Evolutionary conservation across 1,139 yeast genomes (phyloP).

Genomic region (Pichia sp.): DNA sequence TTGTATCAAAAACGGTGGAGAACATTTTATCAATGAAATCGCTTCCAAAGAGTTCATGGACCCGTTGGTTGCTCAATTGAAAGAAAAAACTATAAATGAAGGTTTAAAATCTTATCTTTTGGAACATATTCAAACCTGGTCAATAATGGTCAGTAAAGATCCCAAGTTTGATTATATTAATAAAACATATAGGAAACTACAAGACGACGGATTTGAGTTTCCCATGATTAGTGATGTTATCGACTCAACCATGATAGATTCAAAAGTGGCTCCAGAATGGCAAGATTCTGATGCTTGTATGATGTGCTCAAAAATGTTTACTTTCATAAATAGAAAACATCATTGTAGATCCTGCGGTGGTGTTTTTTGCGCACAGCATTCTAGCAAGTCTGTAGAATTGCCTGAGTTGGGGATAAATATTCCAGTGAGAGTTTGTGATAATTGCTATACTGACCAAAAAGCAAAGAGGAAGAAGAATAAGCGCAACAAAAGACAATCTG

Average conservation of each 20-base stretch:
- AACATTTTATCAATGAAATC: slow-evolving; percentile 73
- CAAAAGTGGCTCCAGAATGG: slow-evolving; percentile 98
- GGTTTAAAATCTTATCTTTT: slow-evolving; percentile 60
- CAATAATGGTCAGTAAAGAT: slow-evolving; percentile 66
- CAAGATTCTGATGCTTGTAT: slow-evolving; percentile 92
- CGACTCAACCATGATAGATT: slow-evolving; percentile 62
- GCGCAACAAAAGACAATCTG: slow-evolving; percentile 13
- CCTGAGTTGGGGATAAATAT: slow-evolving; percentile 83
- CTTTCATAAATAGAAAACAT: slow-evolving; percentile 84
- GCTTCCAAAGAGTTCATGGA: slow-evolving; percentile 87
- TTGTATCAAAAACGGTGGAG: slow-evolving; percentile 91
- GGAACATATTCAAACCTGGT: slow-evolving; percentile 72
- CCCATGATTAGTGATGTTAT: slow-evolving; percentile 46
- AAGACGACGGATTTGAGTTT: slow-evolving; percentile 61
- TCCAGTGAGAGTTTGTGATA: slow-evolving; percentile 92
- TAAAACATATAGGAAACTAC: slow-evolving; percentile 55
- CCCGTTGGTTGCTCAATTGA: slow-evolving; percentile 45
- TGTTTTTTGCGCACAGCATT: slow-evolving; percentile 81
- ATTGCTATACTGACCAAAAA: slow-evolving; percentile 52
- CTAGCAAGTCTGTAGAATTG: slow-evolving; percentile 62
- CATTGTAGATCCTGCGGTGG: slow-evolving; percentile 98
- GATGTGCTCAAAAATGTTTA: slow-evolving; percentile 80
- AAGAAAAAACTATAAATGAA: slow-evolving; percentile 40
- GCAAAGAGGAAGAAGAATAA: slow-evolving; percentile 24
- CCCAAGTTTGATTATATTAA: slow-evolving; percentile 63